Evolutionary conservation across 768 basidiomycete species (phyloP).

Genomic region (Lactarius indigo): DNA sequence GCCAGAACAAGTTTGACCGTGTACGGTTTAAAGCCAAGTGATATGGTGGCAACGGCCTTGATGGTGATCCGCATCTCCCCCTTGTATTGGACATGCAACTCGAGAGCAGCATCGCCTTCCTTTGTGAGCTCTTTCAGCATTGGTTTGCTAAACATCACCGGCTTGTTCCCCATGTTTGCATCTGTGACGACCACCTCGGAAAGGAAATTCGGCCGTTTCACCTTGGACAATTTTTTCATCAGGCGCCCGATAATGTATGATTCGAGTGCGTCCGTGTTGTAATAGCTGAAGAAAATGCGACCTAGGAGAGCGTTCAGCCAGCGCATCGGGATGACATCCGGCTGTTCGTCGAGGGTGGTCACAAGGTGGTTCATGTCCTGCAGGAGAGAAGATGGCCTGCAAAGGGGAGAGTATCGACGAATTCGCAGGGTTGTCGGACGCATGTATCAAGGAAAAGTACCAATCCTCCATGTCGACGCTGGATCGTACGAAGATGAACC

Average conservation of each 20-base stretch:
- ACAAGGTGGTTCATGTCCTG: slow-evolving; percentile 84
- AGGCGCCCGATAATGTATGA: slow-evolving; percentile 79
- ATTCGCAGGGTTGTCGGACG: slow-evolving; percentile 59
- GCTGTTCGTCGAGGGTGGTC: slow-evolving; percentile 82
- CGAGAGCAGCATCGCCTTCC: slow-evolving; percentile 89
- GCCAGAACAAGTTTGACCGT: slow-evolving; percentile 87
- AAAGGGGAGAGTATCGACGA: slow-evolving; percentile 60
- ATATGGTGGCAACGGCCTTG: slow-evolving; percentile 85
- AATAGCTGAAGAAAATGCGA: slow-evolving; percentile 88
- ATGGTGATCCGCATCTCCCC: slow-evolving; percentile 89
- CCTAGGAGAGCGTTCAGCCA: slow-evolving; percentile 97
- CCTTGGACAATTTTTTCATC: slow-evolving; percentile 91
- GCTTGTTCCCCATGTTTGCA: slow-evolving; percentile 79
- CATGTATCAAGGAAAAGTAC: slow-evolving; percentile 80
- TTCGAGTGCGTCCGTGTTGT: slow-evolving; percentile 80
- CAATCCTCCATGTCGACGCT: slow-evolving; percentile 97
- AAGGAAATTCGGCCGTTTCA: slow-evolving; percentile 85
- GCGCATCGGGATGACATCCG: slow-evolving; percentile 94
- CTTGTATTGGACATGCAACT: slow-evolving; percentile 79
- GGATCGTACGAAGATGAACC: slow-evolving; percentile 91
- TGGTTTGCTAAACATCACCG: slow-evolving; percentile 90
- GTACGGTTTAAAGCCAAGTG: slow-evolving; percentile 86
- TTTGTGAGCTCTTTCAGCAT: slow-evolving; percentile 97
- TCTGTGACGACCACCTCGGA: slow-evolving; percentile 83
- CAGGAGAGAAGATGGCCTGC: slow-evolving; percentile 60